phyloP scores from a whole-genome alignment of 2,329 filamentous ascomycete genomes.

The Colletotrichum filicis region DNA sequence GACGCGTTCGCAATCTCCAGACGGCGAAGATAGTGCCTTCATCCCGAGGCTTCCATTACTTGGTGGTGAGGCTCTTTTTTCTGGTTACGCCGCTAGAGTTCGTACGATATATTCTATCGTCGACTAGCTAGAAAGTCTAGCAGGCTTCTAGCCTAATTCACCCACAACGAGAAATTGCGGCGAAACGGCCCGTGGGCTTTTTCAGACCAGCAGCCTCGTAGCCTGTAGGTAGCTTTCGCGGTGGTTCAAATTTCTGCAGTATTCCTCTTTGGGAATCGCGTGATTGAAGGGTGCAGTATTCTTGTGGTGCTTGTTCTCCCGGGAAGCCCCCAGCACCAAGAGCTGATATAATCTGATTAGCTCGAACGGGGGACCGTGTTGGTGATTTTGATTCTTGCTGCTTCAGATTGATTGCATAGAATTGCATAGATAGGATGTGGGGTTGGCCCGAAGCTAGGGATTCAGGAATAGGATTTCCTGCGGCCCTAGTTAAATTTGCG shows the following conservation, averaged over 20 bases:
- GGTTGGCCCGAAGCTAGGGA: not conserved
- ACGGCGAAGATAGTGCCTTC: not conserved
- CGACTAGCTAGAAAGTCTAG: not conserved
- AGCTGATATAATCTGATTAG: not conserved
- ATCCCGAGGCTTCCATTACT: not conserved
- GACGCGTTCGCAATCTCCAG: not conserved
- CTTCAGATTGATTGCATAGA: conserved; percentile 15
- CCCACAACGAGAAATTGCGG: not conserved
- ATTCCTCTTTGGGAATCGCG: not conserved
- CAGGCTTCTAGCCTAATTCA: not conserved
- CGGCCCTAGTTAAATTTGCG: conserved; percentile 11
- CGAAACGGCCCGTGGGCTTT: not conserved
- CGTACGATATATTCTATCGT: not conserved
- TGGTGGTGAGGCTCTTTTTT: not conserved
- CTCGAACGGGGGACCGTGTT: not conserved
- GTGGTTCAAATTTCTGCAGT: not conserved
- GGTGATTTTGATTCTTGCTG: not conserved
- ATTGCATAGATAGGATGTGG: not conserved
- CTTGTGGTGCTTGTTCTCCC: not conserved
- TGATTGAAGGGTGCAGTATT: not conserved
- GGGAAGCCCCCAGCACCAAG: not conserved
- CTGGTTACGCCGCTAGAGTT: not conserved
- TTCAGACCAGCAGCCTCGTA: not conserved
- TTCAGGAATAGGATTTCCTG: conserved; percentile 11
- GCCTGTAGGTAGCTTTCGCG: no score